A percentile compares a stretch with the other conserved stretches of the same genome.
These are phyloP conservation scores for Ustilago crameri DNA, from an alignment of 1,284 basidiomycete genomes.

Conservation along the genomic window DNA sequence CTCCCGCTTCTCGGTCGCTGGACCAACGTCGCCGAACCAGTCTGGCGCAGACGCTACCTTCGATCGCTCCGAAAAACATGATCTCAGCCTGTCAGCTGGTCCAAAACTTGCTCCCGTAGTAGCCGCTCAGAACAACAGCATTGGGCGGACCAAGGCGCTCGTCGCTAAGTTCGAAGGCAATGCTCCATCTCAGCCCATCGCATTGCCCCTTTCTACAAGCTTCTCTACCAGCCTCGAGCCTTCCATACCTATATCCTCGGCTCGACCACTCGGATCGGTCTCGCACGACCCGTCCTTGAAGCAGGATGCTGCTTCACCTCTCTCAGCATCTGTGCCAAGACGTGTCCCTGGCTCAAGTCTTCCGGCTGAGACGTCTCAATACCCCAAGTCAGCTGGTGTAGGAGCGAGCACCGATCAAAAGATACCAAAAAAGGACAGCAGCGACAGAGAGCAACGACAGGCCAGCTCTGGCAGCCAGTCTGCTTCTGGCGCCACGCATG, in stretches of 20 bases:
- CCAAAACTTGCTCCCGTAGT: constrained; percentile 8
- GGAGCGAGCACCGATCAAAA: neutral
- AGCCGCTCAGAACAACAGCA: constrained; percentile 4
- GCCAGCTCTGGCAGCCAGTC: constrained; percentile 15
- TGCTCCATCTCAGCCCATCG: constrained; percentile 2
- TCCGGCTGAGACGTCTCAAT: constrained; percentile 3
- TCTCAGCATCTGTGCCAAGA: constrained; percentile 14
- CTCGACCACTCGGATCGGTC: no score
- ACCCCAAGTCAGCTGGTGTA: neutral
- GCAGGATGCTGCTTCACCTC: neutral
- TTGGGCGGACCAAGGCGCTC: constrained; percentile 43
- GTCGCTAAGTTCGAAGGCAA: constrained; percentile 45
- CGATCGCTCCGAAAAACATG: constrained; percentile 18
- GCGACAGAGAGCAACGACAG: constrained; percentile 10
- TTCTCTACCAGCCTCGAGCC: constrained; percentile 5
- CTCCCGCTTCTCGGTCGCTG: constrained; percentile 49
- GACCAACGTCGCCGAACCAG: constrained; percentile 15
- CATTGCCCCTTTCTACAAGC: neutral
- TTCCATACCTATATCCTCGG: constrained; percentile 7
- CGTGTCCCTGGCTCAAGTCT: constrained; percentile 35
- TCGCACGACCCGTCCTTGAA: constrained; percentile 1
- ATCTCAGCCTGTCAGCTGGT: constrained; percentile 2
- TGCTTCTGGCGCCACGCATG: constrained; percentile 10
- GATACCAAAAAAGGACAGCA: neutral
- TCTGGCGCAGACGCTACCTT: constrained; percentile 7